Base-by-base conservation (phyloP, 2,329 filamentous ascomycete genomes). In the Botrytis squamosa region DNA sequence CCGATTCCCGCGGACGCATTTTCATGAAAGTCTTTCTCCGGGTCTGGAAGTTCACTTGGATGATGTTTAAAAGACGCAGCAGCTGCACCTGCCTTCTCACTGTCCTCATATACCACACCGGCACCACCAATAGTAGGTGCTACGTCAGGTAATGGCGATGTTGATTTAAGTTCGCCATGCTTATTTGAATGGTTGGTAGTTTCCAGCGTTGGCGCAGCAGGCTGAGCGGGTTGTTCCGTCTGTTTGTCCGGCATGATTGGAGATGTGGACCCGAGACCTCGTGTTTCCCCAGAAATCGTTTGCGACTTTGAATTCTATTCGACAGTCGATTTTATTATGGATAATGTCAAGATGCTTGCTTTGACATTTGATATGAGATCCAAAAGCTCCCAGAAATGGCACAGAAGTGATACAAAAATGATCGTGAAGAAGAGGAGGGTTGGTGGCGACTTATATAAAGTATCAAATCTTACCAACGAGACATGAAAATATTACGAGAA, bases 231-330 rank as follows among this genome's bases (percentile, higher is more conserved):
- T 65, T 70, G 71, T 42, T 65, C 71, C 38, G 74, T 71, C 36
- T 72, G 49, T 40, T 68, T 73, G 33, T 66, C 57, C 52, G 70
- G 44, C 73, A 75, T 77, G 75, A 75, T 76, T 77, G 76, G 62
- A 12, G 60, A 46, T 42, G 60, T 72, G 44, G 44, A 59, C 38
- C 70, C 33, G 57, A 6, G 18, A 60, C 46, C 40, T 29, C 42
- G 71, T 57, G 38, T 42, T 60, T 72, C 62, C 71, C 71, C 71
- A 52, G 71, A 52, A 52, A 60, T 7, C 25, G 36, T 44, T 42
- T 16, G 33, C 20, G 36, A 67, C 70, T 66, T 66, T n/a, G 42
- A 67, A 72, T 49, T 55, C n/a, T 22, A 71, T 29, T 71, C 69
- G 49, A 42, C 36, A 25, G 25, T 40, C 29, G 65, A 29, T 8